A percentile compares a stretch with the other conserved stretches of the same genome.
These are phyloP conservation scores for Pseudonitzschia delicatissima DNA, from an alignment of 108 stramenopile species.

Conservation along the genomic window DNA sequence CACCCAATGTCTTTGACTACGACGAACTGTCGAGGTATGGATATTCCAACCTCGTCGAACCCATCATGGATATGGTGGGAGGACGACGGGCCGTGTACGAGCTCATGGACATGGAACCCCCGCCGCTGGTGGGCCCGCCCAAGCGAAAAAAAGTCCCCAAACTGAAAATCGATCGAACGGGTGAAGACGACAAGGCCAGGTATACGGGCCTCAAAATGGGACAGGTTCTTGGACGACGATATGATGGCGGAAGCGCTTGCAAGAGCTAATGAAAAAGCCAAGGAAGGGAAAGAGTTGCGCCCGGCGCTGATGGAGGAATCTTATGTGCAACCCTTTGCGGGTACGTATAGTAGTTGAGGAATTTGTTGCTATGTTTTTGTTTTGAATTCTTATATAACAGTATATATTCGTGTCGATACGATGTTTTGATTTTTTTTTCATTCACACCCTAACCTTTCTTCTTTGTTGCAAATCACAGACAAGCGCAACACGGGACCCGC, in stretches of 20 bases:
- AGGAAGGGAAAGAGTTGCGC: constrained; percentile 52
- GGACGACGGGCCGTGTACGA: constrained; percentile 72
- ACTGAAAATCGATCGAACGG: constrained; percentile 70
- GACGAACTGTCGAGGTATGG: constrained; percentile 73
- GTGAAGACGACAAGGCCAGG: constrained; percentile 64
- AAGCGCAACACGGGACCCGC: constrained; percentile 71
- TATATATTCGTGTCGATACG: not conserved
- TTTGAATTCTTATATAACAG: not conserved
- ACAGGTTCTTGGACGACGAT: constrained; percentile 63
- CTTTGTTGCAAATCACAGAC: constrained; percentile 26
- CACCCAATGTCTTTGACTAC: constrained; percentile 75
- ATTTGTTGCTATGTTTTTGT: not conserved
- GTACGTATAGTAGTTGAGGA: constrained; percentile 14
- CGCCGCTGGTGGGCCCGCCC: constrained; percentile 22
- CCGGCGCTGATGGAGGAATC: constrained; percentile 61
- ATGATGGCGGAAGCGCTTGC: constrained; percentile 67
- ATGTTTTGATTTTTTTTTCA: not conserved
- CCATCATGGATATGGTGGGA: constrained; percentile 71
- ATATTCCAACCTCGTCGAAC: constrained; percentile 55
- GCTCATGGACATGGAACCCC: constrained; percentile 61
- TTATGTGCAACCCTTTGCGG: constrained; percentile 67
- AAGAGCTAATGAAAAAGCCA: constrained; percentile 43
- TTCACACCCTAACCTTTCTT: not conserved
- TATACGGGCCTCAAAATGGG: constrained; percentile 79
- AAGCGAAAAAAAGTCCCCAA: constrained; percentile 46